Conservation (phyloP, 129 eudicot species). For the Arctium lappa region DNA sequence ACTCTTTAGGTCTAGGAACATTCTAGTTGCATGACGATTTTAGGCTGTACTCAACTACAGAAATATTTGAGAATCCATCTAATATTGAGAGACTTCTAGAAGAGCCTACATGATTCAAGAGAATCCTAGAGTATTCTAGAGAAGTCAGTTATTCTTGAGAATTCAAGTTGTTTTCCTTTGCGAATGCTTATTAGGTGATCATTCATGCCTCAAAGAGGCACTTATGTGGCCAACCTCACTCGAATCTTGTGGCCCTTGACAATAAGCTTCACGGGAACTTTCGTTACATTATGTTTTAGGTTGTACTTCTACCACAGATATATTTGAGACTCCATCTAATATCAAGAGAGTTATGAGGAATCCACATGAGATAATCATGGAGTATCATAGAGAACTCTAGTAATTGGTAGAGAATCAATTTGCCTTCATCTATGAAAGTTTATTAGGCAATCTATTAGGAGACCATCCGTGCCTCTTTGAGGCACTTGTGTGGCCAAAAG, state of each 20-base stretch:
- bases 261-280: not conserved
- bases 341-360: not conserved
- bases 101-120: not conserved
- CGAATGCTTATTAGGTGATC: not conserved
- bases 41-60: not conserved
- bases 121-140: not conserved
- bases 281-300: not conserved
- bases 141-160: not conserved
- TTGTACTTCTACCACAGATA: not conserved
- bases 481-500: not conserved
- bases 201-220: not conserved
- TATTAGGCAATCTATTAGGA: not conserved
- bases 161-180: not conserved
- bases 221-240: not conserved
- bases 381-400: not conserved
- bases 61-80: not conserved
- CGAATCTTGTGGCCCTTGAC: not conserved
- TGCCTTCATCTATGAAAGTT: not conserved
- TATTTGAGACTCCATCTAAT: not conserved
- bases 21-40: not conserved
- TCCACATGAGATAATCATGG: not conserved
- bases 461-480: not conserved
- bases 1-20: not conserved
- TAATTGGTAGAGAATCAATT: not conserved
- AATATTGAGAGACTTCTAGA: not conserved